phyloP scores from a whole-genome alignment of 2,329 filamentous ascomycete species.

The Alternaria rosae region DNA sequence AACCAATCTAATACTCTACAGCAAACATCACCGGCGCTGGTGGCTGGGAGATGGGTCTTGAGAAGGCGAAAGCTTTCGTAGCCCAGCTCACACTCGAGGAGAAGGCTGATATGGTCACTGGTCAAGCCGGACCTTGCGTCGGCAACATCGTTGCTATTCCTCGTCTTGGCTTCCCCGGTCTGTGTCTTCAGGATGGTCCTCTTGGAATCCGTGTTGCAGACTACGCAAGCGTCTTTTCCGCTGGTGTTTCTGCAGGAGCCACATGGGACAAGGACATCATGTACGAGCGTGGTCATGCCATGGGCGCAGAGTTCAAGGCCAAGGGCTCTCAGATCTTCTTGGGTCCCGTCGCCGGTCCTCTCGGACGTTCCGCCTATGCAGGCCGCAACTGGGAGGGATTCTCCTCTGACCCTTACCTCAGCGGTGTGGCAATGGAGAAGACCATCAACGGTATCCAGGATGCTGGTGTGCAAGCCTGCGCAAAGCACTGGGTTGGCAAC shows the following conservation, averaged over 20 bases:
- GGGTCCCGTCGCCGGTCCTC: conserved; percentile 59
- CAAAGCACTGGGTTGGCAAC: conserved; percentile 66
- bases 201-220: conserved; percentile 46
- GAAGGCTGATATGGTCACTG: conserved; percentile 47
- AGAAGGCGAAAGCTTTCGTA: conserved; percentile 43
- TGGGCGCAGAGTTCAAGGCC: conserved; percentile 47
- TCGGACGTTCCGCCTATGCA: conserved; percentile 52
- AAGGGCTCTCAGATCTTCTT: conserved; percentile 54
- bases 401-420: conserved; percentile 54
- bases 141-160: conserved; percentile 53
- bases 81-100: conserved; percentile 42
- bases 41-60: conserved; percentile 44
- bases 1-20: conserved; percentile 48
- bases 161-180: conserved; percentile 49
- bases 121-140: conserved; percentile 63
- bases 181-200: conserved; percentile 53
- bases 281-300: conserved; percentile 47
- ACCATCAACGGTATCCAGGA: conserved; percentile 53
- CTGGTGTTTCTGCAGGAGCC: conserved; percentile 47
- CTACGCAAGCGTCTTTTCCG: conserved; percentile 51
- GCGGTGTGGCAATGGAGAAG: conserved; percentile 50
- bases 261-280: conserved; percentile 52
- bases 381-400: conserved; percentile 58
- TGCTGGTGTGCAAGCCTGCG: conserved; percentile 52
- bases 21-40: conserved; percentile 40